Conservation (phyloP, 768 basidiomycete species). For the Rhodotorula taiwanensis region DNA sequence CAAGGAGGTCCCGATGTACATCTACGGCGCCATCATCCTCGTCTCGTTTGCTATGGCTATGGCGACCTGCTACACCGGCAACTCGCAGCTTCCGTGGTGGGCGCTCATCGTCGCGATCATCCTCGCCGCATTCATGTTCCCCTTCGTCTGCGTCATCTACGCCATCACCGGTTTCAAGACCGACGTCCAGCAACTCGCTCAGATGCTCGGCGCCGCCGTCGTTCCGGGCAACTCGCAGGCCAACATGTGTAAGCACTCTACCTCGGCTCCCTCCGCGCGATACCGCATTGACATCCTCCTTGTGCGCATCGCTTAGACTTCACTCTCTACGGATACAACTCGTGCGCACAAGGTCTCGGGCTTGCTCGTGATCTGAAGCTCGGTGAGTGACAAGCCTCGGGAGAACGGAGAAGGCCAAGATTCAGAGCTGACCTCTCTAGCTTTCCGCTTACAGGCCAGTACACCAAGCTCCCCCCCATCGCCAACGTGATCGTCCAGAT, state of each 20-base stretch:
- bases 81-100: constrained; percentile 41
- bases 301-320: constrained; percentile 9
- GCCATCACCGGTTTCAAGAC: constrained; percentile 20
- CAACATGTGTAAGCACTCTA: constrained; percentile 50
- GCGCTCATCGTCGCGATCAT: constrained; percentile 51
- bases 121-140: constrained; percentile 53
- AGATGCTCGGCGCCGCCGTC: constrained; percentile 51
- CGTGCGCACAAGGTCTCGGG: constrained; percentile 48
- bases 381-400: constrained; percentile 17
- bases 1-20: constrained; percentile 38
- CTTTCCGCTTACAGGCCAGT: constrained; percentile 39
- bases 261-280: constrained; percentile 35
- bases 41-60: constrained; percentile 35
- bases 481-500: constrained; percentile 58
- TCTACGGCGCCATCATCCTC: constrained; percentile 37
- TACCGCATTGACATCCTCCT: no score
- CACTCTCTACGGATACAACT: constrained; percentile 51
- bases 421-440: background rate
- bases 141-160: constrained; percentile 24
- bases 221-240: constrained; percentile 61
- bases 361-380: constrained; percentile 58
- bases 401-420: no score
- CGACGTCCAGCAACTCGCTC: constrained; percentile 46
- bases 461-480: constrained; percentile 58
- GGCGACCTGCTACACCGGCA: constrained; percentile 34